Evolutionary conservation across 1,284 basidiomycete genomes (phyloP).

Genomic region (Meira nashicola): DNA sequence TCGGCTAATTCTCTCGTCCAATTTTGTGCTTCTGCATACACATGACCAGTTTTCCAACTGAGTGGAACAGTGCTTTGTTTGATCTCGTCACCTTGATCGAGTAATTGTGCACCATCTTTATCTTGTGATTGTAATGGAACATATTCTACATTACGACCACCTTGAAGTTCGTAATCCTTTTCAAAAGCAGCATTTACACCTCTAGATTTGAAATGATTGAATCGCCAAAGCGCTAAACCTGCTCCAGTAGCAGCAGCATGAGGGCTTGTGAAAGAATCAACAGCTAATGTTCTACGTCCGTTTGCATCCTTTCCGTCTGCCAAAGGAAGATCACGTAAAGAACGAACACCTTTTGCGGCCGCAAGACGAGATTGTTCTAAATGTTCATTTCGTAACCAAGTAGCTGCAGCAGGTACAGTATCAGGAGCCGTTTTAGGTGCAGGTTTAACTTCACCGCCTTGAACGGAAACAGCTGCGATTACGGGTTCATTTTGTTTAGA

Average conservation of each 20-base stretch:
- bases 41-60: conserved; percentile 47
- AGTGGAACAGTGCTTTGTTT: conserved; percentile 32
- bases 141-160: conserved; percentile 41
- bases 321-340: conserved; percentile 40
- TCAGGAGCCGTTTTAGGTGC: conserved; percentile 46
- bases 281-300: conserved; percentile 24
- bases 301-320: conserved; percentile 19
- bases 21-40: conserved; percentile 77
- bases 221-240: conserved; percentile 41
- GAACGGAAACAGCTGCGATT: conserved; percentile 39
- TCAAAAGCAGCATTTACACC: conserved; percentile 35
- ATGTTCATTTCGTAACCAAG: conserved; percentile 46
- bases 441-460: conserved; percentile 32
- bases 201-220: conserved; percentile 50
- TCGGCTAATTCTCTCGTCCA: conserved; percentile 80
- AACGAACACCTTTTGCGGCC: conserved; percentile 47
- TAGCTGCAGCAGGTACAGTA: conserved; percentile 28
- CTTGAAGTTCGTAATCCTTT: conserved; percentile 33
- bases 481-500: conserved; percentile 16
- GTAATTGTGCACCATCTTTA: conserved; percentile 33
- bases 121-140: conserved; percentile 32
- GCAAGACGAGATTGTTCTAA: conserved; percentile 43
- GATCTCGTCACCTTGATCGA: conserved; percentile 39
- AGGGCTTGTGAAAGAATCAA: conserved; percentile 41
- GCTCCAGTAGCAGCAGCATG: conserved; percentile 49